A percentile compares a stretch with the other conserved stretches of the same genome.
phyloP scores from a whole-genome alignment of 768 basidiomycete genomes.

The Boletus fagicola region DNA sequence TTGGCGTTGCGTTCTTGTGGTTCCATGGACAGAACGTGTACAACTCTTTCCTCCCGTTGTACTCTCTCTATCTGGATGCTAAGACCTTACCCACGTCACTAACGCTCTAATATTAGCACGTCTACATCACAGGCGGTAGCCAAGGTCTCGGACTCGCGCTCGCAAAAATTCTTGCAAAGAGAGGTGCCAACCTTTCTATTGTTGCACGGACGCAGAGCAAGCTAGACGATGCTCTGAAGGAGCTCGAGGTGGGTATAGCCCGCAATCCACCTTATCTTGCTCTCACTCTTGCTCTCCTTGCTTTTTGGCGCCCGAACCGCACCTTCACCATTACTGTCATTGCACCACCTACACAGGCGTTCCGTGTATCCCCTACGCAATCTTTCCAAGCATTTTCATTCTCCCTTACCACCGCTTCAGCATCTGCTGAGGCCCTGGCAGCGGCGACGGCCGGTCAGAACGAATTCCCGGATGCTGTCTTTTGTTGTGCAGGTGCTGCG shows the following conservation, averaged over 20 bases:
- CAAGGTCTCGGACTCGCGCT: slow-evolving; percentile 77
- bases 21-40: background rate
- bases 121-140: slow-evolving; percentile 83
- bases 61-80: background rate
- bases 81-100: background rate
- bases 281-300: background rate
- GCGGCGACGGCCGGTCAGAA: slow-evolving; percentile 57
- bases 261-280: background rate
- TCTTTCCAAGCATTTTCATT: slow-evolving; percentile 65
- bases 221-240: slow-evolving; percentile 55
- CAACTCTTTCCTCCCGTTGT: background rate
- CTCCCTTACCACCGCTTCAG: slow-evolving; percentile 51
- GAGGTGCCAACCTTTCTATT: slow-evolving; percentile 82
- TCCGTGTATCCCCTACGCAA: slow-evolving; percentile 56
- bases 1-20: background rate
- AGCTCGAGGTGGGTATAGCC: slow-evolving; percentile 56
- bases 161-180: slow-evolving; percentile 59
- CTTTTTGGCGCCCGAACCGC: background rate
- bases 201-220: slow-evolving; percentile 72
- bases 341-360: slow-evolving; percentile 37
- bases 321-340: background rate
- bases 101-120: slow-evolving; percentile 50
- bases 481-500: slow-evolving; percentile 74
- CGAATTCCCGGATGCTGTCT: slow-evolving; percentile 68
- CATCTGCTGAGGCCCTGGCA: slow-evolving; percentile 60